Percentiles rank a stretch among this genome's conserved stretches.
phyloP scores from a whole-genome alignment of 1,284 basidiomycete species.

The Tilletia indica region DNA sequence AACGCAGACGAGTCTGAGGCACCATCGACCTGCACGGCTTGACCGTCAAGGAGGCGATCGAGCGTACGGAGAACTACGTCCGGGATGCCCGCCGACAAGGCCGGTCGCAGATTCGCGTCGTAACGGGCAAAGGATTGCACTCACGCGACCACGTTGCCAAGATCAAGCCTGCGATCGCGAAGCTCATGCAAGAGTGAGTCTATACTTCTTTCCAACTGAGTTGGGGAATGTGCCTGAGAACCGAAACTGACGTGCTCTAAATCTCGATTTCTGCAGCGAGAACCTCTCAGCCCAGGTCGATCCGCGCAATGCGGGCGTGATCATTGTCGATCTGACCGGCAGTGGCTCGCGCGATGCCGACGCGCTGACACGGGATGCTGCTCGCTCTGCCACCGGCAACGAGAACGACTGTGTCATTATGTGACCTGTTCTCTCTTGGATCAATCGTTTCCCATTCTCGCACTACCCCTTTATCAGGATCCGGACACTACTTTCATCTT shows the following conservation, averaged over 20 bases:
- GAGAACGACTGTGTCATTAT: constrained; percentile 31
- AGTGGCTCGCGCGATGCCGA: constrained; percentile 44
- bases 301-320: constrained; percentile 77
- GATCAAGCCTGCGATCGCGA: constrained; percentile 88
- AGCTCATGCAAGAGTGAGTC: constrained; percentile 74
- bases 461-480: too few species aligned
- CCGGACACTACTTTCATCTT: too few species aligned
- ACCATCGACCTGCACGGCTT: constrained; percentile 74
- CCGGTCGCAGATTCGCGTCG: constrained; percentile 72
- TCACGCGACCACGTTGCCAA: constrained; percentile 76
- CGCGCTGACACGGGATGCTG: constrained; percentile 46
- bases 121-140: constrained; percentile 84
- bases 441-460: too few species aligned
- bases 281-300: constrained; percentile 75
- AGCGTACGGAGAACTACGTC: constrained; percentile 62
- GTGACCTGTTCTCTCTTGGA: background rate
- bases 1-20: constrained; percentile 23
- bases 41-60: constrained; percentile 76
- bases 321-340: constrained; percentile 73
- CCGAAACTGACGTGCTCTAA: constrained; percentile 18
- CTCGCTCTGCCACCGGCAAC: constrained; percentile 44
- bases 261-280: constrained; percentile 61
- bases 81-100: constrained; percentile 68
- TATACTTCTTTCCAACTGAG: background rate
- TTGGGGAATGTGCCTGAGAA: background rate